phyloP scores from a whole-genome alignment of 805 yeast species.

The Candida sonorensis region DNA sequence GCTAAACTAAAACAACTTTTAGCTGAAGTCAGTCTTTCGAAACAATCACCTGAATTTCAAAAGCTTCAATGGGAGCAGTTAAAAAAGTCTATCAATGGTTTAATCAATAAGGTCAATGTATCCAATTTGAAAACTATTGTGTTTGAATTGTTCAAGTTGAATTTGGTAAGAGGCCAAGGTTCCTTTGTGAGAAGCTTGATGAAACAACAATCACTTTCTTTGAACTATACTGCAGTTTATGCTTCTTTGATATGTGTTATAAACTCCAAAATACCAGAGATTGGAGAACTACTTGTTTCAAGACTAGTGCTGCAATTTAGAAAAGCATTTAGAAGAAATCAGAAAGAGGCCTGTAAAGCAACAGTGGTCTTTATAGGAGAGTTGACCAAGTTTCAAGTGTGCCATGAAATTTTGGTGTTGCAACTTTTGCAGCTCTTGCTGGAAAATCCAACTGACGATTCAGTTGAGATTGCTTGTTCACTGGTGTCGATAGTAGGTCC shows the following conservation, averaged over 20 bases:
- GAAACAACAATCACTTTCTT: slow-evolving; percentile 41
- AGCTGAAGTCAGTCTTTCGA: slow-evolving; percentile 15
- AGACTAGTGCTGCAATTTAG: slow-evolving; percentile 56
- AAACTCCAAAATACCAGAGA: slow-evolving; percentile 60
- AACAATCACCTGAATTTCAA: slow-evolving; percentile 36
- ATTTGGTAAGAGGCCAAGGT: slow-evolving; percentile 57
- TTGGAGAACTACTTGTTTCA: slow-evolving; percentile 51
- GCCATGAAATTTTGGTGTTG: slow-evolving; percentile 45
- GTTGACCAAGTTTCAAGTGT: slow-evolving; percentile 55
- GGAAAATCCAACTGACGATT: slow-evolving; percentile 39
- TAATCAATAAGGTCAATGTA: slow-evolving; percentile 38
- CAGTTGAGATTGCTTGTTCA: slow-evolving; percentile 47
- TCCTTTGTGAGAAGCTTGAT: slow-evolving; percentile 51
- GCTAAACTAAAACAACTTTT: slow-evolving; percentile 40
- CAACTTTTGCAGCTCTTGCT: slow-evolving; percentile 45
- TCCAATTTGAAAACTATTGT: slow-evolving; percentile 43
- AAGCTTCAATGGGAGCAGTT: slow-evolving; percentile 50
- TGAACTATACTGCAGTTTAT: slow-evolving; percentile 37
- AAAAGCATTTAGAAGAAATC: slow-evolving; percentile 40
- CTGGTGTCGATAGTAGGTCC: slow-evolving; percentile 49
- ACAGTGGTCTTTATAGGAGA: slow-evolving; percentile 50
- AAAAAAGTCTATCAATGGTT: slow-evolving; percentile 39
- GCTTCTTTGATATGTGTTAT: slow-evolving; percentile 54
- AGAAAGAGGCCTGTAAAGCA: slow-evolving; percentile 36
- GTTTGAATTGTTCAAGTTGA: slow-evolving; percentile 45